Conservation (phyloP, 805 yeast genomes). For the Lipomyces oligophaga region DNA sequence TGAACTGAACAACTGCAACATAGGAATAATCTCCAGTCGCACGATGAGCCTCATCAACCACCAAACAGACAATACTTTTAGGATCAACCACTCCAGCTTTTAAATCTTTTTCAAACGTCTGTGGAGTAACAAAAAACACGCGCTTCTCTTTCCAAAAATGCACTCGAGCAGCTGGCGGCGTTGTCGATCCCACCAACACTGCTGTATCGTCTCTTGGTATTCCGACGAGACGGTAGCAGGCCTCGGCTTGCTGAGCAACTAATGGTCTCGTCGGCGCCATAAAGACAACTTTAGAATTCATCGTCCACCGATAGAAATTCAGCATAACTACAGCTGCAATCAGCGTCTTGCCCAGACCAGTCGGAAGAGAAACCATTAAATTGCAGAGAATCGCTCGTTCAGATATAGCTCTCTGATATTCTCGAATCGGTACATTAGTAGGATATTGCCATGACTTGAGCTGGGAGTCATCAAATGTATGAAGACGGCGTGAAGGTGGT, state of each 20-base stretch:
- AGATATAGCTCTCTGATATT: constrained; percentile 82
- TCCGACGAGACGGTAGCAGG: constrained; percentile 84
- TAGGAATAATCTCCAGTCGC: constrained; percentile 90
- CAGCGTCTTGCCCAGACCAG: constrained; percentile 96
- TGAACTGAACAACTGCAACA: constrained; percentile 68
- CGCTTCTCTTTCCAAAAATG: constrained; percentile 74
- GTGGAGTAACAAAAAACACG: constrained; percentile 93
- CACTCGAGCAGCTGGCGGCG: constrained; percentile 50
- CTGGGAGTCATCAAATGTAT: constrained; percentile 43
- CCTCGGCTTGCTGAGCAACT: constrained; percentile 93
- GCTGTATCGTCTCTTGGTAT: constrained; percentile 75
- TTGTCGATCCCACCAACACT: constrained; percentile 60
- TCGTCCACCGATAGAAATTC: constrained; percentile 84
- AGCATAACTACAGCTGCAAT: constrained; percentile 93
- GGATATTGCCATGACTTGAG: constrained; percentile 69
- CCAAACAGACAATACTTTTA: constrained; percentile 64
- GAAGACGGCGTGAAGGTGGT: constrained; percentile 33
- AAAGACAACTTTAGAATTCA: constrained; percentile 72
- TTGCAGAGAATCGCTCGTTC: constrained; percentile 67
- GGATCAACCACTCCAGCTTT: constrained; percentile 73
- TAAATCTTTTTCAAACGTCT: constrained; percentile 88
- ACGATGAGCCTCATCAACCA: constrained; percentile 94
- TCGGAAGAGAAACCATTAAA: constrained; percentile 84
- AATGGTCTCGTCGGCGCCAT: constrained; percentile 97
- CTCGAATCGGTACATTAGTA: constrained; percentile 75